phyloP scores from a whole-genome alignment of 805 yeast genomes.

The Starmerella sp. region DNA sequence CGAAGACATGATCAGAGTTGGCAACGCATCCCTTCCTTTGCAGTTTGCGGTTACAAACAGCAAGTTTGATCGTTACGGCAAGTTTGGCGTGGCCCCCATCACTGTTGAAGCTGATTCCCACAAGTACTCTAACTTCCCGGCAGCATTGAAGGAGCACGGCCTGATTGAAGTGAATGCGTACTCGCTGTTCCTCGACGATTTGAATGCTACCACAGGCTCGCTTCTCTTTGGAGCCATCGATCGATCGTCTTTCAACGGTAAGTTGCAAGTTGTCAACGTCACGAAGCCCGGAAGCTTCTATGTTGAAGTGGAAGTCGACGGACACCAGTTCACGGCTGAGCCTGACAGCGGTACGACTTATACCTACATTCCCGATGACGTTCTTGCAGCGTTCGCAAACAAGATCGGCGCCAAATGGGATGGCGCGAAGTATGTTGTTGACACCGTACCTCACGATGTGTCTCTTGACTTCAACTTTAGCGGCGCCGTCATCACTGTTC shows the following conservation, averaged over 20 bases:
- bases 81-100: background rate
- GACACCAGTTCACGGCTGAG: conserved; percentile 6
- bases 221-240: conserved; percentile 56
- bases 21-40: background rate
- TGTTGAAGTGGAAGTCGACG: conserved; percentile 13
- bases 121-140: conserved; percentile 28
- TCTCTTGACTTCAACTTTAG: conserved; percentile 18
- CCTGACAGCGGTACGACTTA: conserved; percentile 45
- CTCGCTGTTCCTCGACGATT: conserved; percentile 36
- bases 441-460: background rate
- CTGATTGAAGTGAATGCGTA: conserved; percentile 34
- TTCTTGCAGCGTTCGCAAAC: conserved; percentile 8
- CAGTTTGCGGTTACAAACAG: background rate
- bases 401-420: conserved; percentile 8
- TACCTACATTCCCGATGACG: conserved; percentile 33
- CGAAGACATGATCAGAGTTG: background rate
- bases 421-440: conserved; percentile 2
- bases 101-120: background rate
- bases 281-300: background rate
- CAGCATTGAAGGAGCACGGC: conserved; percentile 31
- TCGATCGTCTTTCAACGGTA: conserved; percentile 46
- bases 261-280: conserved; percentile 20
- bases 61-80: background rate
- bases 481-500: conserved; percentile 19
- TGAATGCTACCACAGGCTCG: conserved; percentile 21